Evolutionary conservation across 352 stramenopile genomes (phyloP).

Genomic region (Blastocystis sp.): DNA sequence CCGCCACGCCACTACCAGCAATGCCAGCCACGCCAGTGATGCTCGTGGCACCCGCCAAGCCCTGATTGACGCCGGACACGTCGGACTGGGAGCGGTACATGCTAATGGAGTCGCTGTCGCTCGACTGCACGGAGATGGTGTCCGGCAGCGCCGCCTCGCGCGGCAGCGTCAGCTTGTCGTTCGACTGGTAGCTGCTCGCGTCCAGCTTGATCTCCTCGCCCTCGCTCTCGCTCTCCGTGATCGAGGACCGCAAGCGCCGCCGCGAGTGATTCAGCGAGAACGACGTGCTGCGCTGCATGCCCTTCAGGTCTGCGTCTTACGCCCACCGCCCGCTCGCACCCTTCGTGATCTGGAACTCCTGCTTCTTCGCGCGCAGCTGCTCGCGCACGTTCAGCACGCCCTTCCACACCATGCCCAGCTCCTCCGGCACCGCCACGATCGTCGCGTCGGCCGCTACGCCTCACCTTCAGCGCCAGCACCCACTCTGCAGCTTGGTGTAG

Average conservation of each 20-base stretch:
- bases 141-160: background rate
- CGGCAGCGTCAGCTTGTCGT: background rate
- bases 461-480: background rate
- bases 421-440: slow-evolving; percentile 41
- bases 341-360: slow-evolving; percentile 68
- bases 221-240: slow-evolving; percentile 53
- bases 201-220: slow-evolving; percentile 48
- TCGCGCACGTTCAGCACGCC: slow-evolving; percentile 48
- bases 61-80: background rate
- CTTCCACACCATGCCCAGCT: slow-evolving; percentile 26
- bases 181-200: slow-evolving; percentile 7
- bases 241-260: background rate
- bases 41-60: background rate
- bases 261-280: slow-evolving; percentile 36
- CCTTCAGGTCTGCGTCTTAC: slow-evolving; percentile 21
- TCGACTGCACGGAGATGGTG: background rate
- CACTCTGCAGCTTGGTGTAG: slow-evolving; percentile 43
- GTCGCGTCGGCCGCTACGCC: slow-evolving; percentile 21
- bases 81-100: slow-evolving; percentile 51
- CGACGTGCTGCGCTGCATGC: slow-evolving; percentile 63
- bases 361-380: slow-evolving; percentile 52
- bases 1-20: too few relatives aligned
- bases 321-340: background rate
- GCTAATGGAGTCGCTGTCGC: slow-evolving; percentile 28
- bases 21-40: too few relatives aligned